phyloP scores from a whole-genome alignment of 805 yeast species.

The Saccharomycopsis javanensis region DNA sequence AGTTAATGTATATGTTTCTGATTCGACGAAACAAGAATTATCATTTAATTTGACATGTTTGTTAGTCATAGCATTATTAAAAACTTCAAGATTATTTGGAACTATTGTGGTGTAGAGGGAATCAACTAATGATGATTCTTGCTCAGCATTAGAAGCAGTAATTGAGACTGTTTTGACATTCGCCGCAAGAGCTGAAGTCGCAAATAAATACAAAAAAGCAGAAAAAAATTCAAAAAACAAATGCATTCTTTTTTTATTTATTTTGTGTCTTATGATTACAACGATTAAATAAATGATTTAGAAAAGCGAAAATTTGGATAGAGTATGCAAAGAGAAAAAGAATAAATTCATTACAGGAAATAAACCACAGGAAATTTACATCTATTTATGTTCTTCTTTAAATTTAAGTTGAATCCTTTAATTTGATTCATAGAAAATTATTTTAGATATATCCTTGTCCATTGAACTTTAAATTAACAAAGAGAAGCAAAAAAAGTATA shows the following conservation, averaged over 20 bases:
- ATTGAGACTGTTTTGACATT: neutral
- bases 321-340: too few species aligned
- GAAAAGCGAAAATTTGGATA: neutral
- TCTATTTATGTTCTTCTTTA: too few species aligned
- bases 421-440: too few species aligned
- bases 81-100: neutral
- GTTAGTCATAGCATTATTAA: neutral
- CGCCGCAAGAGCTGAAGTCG: neutral
- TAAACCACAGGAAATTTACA: neutral
- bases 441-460: neutral
- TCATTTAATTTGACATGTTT: neutral
- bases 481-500: too few species aligned
- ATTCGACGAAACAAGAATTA: conserved; percentile 4
- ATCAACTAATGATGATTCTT: neutral
- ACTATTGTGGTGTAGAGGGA: neutral
- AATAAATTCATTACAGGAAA: neutral
- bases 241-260: neutral
- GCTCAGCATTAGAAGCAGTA: neutral
- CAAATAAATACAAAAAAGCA: neutral
- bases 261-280: neutral
- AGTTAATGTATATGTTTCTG: conserved; percentile 1
- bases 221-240: neutral
- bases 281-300: neutral
- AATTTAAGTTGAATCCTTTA: neutral
- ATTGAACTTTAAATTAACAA: neutral